Percentiles rank a stretch among this genome's conserved stretches.
Conservation (phyloP, 805 yeast genomes). For the Yarrowia osloensis region DNA sequence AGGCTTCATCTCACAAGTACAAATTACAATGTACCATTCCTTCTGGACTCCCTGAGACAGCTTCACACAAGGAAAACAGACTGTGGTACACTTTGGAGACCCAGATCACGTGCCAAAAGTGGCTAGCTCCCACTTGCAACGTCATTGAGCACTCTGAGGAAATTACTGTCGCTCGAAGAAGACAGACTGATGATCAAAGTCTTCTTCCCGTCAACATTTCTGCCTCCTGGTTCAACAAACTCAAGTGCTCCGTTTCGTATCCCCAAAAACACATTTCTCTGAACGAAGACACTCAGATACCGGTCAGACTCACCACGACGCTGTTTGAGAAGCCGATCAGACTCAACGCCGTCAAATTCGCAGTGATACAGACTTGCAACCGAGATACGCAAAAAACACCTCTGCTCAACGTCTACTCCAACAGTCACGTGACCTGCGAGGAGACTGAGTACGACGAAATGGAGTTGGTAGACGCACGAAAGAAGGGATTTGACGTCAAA, state of each 20-base stretch:
- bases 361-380: not conserved
- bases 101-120: not conserved
- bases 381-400: not conserved
- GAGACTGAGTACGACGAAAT: not conserved
- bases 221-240: not conserved
- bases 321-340: not conserved
- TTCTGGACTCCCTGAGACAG: not conserved
- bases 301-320: not conserved
- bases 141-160: not conserved
- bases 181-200: not conserved
- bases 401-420: not conserved
- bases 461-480: not conserved
- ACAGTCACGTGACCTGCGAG: not conserved
- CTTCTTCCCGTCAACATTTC: not conserved
- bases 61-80: not conserved
- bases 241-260: not conserved
- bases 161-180: not conserved
- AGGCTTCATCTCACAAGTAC: not conserved
- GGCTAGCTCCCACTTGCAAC: not conserved
- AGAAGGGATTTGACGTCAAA: not conserved
- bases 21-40: not conserved
- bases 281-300: not conserved
- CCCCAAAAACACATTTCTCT: not conserved
- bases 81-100: not conserved
- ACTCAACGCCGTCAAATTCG: not conserved